Conservation (phyloP, 148 eudicot species). For the Rhododendron ovatum region DNA sequence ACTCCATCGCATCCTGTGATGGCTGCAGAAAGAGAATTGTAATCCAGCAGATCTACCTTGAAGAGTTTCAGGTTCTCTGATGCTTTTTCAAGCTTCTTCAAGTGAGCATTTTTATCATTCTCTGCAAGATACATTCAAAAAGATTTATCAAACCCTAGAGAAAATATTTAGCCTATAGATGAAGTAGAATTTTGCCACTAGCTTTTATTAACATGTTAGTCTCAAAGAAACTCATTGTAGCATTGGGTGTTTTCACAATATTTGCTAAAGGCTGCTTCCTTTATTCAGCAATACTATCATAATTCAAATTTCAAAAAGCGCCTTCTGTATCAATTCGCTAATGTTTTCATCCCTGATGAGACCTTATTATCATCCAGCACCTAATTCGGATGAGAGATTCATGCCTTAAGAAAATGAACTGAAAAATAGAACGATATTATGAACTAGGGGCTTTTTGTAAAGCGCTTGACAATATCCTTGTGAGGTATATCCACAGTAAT, state of each 20-base stretch:
- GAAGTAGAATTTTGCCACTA: background rate
- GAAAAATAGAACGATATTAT: background rate
- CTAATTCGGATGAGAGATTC: background rate
- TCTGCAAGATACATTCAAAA: constrained; percentile 13
- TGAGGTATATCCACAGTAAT: background rate
- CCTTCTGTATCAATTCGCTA: background rate
- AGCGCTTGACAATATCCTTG: background rate
- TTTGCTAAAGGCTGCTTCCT: background rate
- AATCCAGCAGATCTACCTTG: constrained; percentile 38
- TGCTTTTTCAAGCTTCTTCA: constrained; percentile 33
- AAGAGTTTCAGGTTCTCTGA: constrained; percentile 31
- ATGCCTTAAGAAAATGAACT: background rate
- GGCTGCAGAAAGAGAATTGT: constrained; percentile 24
- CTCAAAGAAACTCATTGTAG: background rate
- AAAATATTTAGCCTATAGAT: background rate
- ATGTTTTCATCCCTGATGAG: background rate
- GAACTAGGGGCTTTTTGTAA: background rate
- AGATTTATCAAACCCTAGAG: background rate
- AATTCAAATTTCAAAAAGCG: background rate
- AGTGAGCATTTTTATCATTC: constrained; percentile 33
- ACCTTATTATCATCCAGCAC: background rate
- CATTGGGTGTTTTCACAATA: background rate
- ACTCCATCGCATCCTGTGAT: constrained; percentile 38
- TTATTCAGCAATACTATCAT: background rate
- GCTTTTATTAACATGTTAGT: background rate